These are phyloP conservation scores for Suillus subalutaceus DNA, from an alignment of 768 basidiomycete species.

Conservation along the genomic window DNA sequence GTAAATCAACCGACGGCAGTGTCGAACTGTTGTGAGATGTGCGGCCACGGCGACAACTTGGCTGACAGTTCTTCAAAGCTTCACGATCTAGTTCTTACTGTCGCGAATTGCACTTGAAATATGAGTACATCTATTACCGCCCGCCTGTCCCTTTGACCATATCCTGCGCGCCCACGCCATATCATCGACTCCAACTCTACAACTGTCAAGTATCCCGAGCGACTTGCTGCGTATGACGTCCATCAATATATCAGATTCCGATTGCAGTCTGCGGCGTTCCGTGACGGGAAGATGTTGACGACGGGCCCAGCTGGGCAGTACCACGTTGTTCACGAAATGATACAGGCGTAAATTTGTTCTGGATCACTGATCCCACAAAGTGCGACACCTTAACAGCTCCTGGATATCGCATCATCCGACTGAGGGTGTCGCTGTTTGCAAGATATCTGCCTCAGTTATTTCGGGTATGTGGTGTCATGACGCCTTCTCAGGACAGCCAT, in stretches of 20 bases:
- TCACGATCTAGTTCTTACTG: not conserved
- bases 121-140: not conserved
- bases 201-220: not conserved
- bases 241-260: not conserved
- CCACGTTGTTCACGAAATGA: not conserved
- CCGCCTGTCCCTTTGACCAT: not conserved
- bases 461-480: not conserved
- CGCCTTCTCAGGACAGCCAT: not conserved
- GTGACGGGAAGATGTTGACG: not conserved
- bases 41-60: conserved; percentile 6
- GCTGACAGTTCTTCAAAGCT: not conserved
- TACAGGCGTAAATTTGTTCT: not conserved
- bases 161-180: not conserved
- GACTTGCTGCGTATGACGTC: not conserved
- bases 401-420: not conserved
- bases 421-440: not conserved
- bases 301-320: not conserved
- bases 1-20: conserved; percentile 42
- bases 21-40: conserved; percentile 3
- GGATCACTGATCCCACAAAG: not conserved
- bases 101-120: not conserved
- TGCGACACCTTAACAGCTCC: not conserved
- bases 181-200: not conserved
- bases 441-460: not conserved
- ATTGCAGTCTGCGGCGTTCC: not conserved